These are phyloP conservation scores for Parietichytrium sp. DNA, from an alignment of 108 stramenopile genomes.

Conservation along the genomic window DNA sequence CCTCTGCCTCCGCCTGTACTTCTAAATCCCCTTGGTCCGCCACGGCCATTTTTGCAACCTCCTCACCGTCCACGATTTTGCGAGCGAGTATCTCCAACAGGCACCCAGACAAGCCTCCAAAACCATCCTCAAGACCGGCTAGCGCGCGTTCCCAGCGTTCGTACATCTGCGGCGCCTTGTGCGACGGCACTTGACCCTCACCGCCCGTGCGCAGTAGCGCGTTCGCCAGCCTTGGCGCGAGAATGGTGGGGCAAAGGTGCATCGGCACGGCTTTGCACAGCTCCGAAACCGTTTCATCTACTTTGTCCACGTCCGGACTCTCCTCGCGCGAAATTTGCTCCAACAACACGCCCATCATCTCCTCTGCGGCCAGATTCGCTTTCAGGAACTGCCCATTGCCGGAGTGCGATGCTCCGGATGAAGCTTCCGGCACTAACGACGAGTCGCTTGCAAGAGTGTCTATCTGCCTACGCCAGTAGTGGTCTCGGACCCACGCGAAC, in stretches of 20 bases:
- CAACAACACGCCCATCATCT: too few species aligned
- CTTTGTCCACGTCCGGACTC: slow-evolving; percentile 2
- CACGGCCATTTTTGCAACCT: too few species aligned
- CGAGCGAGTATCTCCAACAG: too few species aligned
- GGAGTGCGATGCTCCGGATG: too few species aligned
- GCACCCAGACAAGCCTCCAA: too few species aligned
- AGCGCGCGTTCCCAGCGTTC: slow-evolving; percentile 8
- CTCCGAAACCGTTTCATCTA: neutral
- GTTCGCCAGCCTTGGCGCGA: neutral
- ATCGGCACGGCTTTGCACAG: neutral
- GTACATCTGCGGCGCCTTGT: neutral
- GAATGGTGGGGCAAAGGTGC: neutral
- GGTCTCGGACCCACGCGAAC: neutral
- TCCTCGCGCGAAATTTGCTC: too few species aligned
- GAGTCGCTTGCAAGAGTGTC: too few species aligned
- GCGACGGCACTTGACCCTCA: neutral
- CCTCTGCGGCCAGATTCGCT: neutral
- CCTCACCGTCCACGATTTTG: neutral
- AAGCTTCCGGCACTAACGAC: too few species aligned
- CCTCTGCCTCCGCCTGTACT: neutral
- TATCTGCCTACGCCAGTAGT: too few species aligned
- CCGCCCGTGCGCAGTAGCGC: neutral
- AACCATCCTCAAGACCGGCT: neutral
- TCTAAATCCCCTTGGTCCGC: too few species aligned
- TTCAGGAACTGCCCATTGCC: slow-evolving; percentile 1